These are phyloP conservation scores for Globisporangium paroecandrum DNA, from an alignment of 352 stramenopile species.

Conservation along the genomic window DNA sequence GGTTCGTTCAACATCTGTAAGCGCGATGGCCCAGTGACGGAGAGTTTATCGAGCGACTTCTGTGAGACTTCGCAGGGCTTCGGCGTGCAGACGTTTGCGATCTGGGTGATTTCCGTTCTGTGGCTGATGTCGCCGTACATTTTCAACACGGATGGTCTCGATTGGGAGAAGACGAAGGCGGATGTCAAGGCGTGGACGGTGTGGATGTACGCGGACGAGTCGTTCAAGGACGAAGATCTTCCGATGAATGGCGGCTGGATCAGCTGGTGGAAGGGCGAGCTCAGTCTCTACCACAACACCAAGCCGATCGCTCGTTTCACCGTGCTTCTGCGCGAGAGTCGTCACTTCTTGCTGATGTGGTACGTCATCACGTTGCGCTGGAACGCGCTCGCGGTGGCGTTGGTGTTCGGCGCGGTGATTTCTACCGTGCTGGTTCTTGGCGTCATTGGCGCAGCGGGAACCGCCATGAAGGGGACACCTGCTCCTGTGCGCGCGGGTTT, in stretches of 20 bases:
- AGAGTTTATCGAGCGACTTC: slow-evolving; percentile 53
- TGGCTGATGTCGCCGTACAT: slow-evolving; percentile 79
- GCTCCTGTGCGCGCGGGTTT: slow-evolving; percentile 43
- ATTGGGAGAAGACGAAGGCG: slow-evolving; percentile 83
- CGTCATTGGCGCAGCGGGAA: slow-evolving; percentile 32
- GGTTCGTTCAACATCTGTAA: slow-evolving; percentile 69
- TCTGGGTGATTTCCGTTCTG: slow-evolving; percentile 72
- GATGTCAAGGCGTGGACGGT: slow-evolving; percentile 68
- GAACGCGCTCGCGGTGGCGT: slow-evolving; percentile 41
- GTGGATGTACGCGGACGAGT: slow-evolving; percentile 79
- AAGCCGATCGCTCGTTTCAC: slow-evolving; percentile 66
- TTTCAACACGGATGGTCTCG: slow-evolving; percentile 84
- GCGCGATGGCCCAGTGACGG: slow-evolving; percentile 32
- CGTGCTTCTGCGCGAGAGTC: slow-evolving; percentile 69
- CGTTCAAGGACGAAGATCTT: slow-evolving; percentile 60
- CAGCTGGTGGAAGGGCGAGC: slow-evolving; percentile 79
- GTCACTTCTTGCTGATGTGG: slow-evolving; percentile 84
- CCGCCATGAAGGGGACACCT: slow-evolving; percentile 29
- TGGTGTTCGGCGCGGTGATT: slow-evolving; percentile 56
- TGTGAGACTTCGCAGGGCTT: slow-evolving; percentile 73
- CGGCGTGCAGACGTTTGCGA: slow-evolving; percentile 77
- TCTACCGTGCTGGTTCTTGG: slow-evolving; percentile 58
- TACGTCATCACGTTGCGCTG: slow-evolving; percentile 78
- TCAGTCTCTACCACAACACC: slow-evolving; percentile 70
- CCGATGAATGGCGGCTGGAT: slow-evolving; percentile 75